Conservation (phyloP, 352 stramenopile species). For the Phytophthora gonapodyides region DNA sequence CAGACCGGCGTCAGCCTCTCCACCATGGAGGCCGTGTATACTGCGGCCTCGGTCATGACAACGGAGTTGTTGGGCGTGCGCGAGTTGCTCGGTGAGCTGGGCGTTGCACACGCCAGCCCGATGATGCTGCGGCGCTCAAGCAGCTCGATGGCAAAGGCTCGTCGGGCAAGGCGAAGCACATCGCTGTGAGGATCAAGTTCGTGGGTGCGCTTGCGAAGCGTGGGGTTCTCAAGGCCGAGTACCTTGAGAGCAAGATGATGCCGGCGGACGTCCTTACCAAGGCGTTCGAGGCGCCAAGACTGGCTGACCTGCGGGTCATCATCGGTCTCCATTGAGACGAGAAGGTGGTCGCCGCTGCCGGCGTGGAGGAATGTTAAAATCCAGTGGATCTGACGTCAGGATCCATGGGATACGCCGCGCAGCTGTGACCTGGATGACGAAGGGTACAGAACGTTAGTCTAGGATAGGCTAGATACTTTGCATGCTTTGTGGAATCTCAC, state of each 20-base stretch:
- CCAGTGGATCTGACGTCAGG: too few species aligned
- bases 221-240: conserved; percentile 5
- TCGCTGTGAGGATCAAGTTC: conserved; percentile 26
- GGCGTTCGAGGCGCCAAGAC: not conserved
- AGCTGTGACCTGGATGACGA: too few species aligned
- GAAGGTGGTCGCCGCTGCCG: not conserved
- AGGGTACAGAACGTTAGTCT: too few species aligned
- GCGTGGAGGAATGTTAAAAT: conserved; percentile 11
- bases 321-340: not conserved
- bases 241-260: conserved; percentile 12
- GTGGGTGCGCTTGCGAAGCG: not conserved
- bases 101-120: not conserved
- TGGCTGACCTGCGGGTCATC: conserved; percentile 2
- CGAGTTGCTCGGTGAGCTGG: conserved; percentile 14
- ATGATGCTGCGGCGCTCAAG: conserved; percentile 5
- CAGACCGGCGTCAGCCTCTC: conserved; percentile 15
- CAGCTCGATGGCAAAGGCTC: conserved; percentile 7
- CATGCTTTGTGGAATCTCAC: too few species aligned
- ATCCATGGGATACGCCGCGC: too few species aligned
- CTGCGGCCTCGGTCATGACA: conserved; percentile 7
- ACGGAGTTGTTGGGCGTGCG: conserved; percentile 16
- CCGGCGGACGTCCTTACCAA: conserved; percentile 22
- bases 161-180: conserved; percentile 18
- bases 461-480: too few species aligned
- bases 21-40: conserved; percentile 32